A percentile compares a stretch with the other conserved stretches of the same genome.
Conservation (phyloP, 192 early-diverging fungal genomes). For the Podila epigama region DNA sequence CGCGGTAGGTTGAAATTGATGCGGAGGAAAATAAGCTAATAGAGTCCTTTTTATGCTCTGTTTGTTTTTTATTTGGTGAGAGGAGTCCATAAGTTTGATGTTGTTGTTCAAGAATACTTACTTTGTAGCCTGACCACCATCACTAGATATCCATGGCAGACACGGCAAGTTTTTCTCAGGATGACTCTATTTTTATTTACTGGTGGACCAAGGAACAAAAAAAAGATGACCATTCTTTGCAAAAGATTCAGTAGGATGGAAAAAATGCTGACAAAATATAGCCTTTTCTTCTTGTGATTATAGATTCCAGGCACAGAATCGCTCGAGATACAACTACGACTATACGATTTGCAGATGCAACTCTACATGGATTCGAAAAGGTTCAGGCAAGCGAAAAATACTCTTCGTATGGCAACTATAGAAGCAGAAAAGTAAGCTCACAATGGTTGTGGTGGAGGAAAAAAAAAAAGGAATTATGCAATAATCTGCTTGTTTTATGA, state of each 20-base stretch:
- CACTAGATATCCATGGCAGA: neutral
- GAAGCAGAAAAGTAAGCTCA: slow-evolving; percentile 26
- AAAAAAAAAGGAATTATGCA: neutral
- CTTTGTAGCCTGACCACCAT: too few species aligned
- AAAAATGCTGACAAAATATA: too few species aligned
- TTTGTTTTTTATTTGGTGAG: too few species aligned
- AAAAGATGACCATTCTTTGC: too few species aligned
- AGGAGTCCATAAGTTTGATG: too few species aligned
- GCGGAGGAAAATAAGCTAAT: too few species aligned
- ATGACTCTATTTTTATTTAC: too few species aligned
- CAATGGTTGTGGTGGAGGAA: neutral
- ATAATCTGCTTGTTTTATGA: neutral
- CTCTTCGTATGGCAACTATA: slow-evolving; percentile 9
- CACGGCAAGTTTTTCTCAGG: neutral
- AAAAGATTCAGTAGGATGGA: too few species aligned
- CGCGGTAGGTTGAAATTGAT: slow-evolving; percentile 13
- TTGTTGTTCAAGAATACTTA: too few species aligned
- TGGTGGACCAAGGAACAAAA: too few species aligned
- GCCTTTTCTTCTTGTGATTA: neutral
- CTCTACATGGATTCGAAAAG: slow-evolving; percentile 21
- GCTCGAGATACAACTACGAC: slow-evolving; percentile 23
- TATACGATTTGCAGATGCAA: slow-evolving; percentile 34
- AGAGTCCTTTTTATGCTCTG: too few species aligned
- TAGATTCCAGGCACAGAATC: slow-evolving; percentile 36
- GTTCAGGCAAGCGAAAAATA: slow-evolving; percentile 33